Conservation (phyloP, 352 stramenopile species). For the Ophiocytium majus region DNA sequence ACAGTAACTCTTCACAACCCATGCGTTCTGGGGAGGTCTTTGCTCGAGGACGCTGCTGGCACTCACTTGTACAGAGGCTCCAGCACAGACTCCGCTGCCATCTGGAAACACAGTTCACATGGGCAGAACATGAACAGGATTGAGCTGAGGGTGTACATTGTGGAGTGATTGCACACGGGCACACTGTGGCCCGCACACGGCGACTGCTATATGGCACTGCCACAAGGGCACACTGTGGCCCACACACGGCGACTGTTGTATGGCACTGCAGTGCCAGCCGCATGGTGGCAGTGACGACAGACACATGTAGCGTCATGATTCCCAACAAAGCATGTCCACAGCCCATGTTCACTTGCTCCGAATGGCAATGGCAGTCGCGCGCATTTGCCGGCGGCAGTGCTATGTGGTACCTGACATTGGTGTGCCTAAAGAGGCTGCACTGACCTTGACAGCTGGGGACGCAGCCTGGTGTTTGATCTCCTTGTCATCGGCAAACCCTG, state of each 20-base stretch:
- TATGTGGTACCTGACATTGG: no score
- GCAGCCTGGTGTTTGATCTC: constrained; percentile 30
- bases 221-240: background rate
- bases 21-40: no score
- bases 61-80: no score
- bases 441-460: constrained; percentile 17
- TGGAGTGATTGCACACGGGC: background rate
- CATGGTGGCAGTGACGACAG: background rate
- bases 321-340: no score
- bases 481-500: constrained; percentile 36
- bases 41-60: no score
- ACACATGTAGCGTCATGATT: background rate
- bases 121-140: no score
- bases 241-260: background rate
- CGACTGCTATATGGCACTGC: background rate
- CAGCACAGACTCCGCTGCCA: no score
- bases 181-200: background rate
- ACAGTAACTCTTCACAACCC: no score
- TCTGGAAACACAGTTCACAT: no score
- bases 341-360: background rate
- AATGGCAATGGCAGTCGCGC: background rate
- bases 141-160: no score
- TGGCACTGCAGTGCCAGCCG: background rate
- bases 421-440: background rate
- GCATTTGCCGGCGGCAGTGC: no score